These are phyloP conservation scores for Oryza glumipatula DNA, from an alignment of 176 grass and related monocot species.

Conservation along the genomic window DNA sequence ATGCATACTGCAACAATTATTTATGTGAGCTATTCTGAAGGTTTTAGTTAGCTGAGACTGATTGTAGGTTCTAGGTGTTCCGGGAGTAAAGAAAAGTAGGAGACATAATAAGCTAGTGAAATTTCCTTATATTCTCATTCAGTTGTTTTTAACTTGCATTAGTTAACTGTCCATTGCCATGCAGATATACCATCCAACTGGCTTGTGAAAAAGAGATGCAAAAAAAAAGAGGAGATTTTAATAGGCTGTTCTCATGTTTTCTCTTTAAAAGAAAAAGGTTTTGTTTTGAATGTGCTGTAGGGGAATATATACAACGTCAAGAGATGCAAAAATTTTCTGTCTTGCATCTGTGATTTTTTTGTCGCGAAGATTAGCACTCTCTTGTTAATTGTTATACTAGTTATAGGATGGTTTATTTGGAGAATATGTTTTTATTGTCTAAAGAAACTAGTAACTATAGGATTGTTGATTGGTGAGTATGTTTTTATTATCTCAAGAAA, in stretches of 20 bases:
- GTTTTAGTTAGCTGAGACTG: conserved; percentile 22
- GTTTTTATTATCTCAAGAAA: not conserved
- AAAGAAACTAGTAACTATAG: not conserved
- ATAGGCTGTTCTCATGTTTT: not conserved
- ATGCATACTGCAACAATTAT: conserved; percentile 29
- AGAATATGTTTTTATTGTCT: not conserved
- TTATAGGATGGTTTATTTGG: not conserved
- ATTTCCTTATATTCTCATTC: not conserved
- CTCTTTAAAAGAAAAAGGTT: not conserved
- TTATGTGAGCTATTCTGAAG: conserved; percentile 35
- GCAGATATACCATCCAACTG: not conserved
- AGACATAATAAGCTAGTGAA: not conserved
- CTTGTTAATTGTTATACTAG: not conserved
- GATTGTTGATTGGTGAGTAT: too few species aligned
- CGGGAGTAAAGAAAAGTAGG: not conserved
- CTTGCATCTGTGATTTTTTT: not conserved
- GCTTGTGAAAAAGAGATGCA: not conserved
- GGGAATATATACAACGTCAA: not conserved
- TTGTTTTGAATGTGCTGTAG: conserved; percentile 4
- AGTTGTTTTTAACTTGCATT: not conserved
- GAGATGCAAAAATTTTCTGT: not conserved
- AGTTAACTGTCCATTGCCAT: not conserved
- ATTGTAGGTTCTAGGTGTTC: conserved; percentile 24
- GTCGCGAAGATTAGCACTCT: not conserved
- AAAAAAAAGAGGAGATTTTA: not conserved